Evolutionary conservation across 176 grass and related monocot genomes (phyloP).

Genomic region (Avena sativa): DNA sequence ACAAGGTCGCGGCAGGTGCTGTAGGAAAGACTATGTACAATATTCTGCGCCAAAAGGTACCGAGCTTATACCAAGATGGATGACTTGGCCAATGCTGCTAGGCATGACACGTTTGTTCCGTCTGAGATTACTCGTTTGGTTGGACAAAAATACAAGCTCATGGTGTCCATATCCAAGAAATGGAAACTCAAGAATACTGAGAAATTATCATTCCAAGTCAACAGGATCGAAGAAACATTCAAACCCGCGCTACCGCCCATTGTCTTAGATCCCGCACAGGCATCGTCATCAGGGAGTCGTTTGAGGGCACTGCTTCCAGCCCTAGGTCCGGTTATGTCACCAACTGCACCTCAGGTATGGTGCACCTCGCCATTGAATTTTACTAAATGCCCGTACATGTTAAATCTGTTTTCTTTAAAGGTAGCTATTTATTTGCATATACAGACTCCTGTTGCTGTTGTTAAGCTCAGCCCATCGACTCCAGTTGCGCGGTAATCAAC

Average conservation of each 20-base stretch:
- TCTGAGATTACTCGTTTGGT: background rate
- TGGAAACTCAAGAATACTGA: background rate
- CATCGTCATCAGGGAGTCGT: background rate
- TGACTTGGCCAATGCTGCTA: background rate
- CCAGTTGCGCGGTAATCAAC: too few relatives aligned
- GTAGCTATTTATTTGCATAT: too few relatives aligned
- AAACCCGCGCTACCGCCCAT: background rate
- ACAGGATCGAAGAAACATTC: background rate
- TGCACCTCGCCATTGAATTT: too few relatives aligned
- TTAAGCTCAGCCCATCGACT: too few relatives aligned
- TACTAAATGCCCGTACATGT: too few relatives aligned
- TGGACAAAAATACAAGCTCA: background rate
- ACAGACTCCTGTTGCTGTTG: too few relatives aligned
- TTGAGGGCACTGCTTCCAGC: too few relatives aligned
- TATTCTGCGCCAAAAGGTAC: background rate
- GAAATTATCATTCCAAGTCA: background rate
- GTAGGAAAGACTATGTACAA: background rate
- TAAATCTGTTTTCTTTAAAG: too few relatives aligned
- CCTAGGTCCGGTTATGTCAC: too few relatives aligned
- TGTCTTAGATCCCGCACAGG: background rate
- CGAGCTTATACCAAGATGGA: background rate
- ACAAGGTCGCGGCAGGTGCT: background rate
- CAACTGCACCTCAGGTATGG: too few relatives aligned
- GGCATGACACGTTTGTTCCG: background rate
- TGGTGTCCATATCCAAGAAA: background rate